Conservation (phyloP, 768 basidiomycete genomes). For the Ramaria rubella region DNA sequence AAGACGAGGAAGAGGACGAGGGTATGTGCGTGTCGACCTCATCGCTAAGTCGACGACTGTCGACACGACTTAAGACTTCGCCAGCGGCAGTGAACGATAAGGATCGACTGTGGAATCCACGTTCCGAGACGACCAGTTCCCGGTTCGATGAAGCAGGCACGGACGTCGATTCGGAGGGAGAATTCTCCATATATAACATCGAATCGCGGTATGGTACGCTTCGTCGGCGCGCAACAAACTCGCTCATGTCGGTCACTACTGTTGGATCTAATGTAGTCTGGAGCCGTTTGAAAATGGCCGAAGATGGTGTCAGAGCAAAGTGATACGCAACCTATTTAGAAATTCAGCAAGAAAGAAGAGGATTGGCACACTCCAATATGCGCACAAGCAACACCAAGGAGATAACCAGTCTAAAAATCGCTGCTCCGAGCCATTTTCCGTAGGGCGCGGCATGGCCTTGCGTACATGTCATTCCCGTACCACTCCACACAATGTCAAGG, state of each 20-base stretch:
- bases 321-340: not conserved
- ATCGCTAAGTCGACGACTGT: not conserved
- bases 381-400: conserved; percentile 51
- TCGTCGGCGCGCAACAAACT: not conserved
- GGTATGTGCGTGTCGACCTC: not conserved
- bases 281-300: not conserved
- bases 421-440: conserved; percentile 49
- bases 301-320: not conserved
- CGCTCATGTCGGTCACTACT: not conserved
- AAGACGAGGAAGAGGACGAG: not conserved
- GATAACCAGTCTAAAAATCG: conserved; percentile 45
- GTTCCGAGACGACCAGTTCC: not conserved
- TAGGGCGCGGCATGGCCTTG: conserved; percentile 32
- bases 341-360: conserved; percentile 20
- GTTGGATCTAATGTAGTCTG: not conserved
- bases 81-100: conserved; percentile 2
- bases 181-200: no score
- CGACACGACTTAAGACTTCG: not conserved
- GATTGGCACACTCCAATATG: conserved; percentile 11
- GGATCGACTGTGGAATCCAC: not conserved
- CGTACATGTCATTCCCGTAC: conserved; percentile 24
- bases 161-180: no score
- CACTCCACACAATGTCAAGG: conserved; percentile 62
- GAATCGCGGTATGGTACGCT: no score
- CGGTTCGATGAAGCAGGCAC: no score